Evolutionary conservation across 2,329 filamentous ascomycete species (phyloP), one percentile per base, ranked within the genome.

Genomic region (Beauveria brongniartii): DNA sequence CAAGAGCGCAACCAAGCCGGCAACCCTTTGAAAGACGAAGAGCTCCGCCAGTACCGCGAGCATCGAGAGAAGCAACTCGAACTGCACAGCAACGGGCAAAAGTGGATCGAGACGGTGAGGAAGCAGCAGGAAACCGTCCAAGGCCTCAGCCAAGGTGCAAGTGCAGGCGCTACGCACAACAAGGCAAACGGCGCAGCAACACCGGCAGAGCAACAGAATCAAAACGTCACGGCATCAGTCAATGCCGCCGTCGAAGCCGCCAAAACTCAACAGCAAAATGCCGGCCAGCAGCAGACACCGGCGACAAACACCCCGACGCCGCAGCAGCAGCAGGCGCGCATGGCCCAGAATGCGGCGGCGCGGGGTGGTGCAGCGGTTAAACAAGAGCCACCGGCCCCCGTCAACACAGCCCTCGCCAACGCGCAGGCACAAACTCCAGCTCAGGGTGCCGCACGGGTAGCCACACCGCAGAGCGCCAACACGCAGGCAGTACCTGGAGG

Each of bases 401-500:
- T 81, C 51, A 83, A 83, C 63, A 78, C 80, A 0, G 73, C 75
- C 3, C 70, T 82, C 43, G 73, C 77, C 4, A 69, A 73, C 14
- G 71, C 74, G 65, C 75, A 58, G 72, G 77, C 46, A 66, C 79
- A 63, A 60, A 80, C 80, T 8, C 80, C 80, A 24, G 81, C 79
- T 0, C 80, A 82, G 59, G 72, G 72, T 20, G 74, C 77, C 4
- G 74, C 74, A 9, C 77, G 81, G 55, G 72, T 80, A 6, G 78
- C 78, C 61, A 82, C 81, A 10, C 78, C 81, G 2, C 81, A 83
- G 61, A 70, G 72, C 1, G 74, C 75, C 3, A 74, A 74, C 1
- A 72, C 76, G 9, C 72, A 72, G 48, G 74, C 71, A 16, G 34
- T 37, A 10, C 71, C 70, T 10, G 68, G 73, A 51, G 71, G 73